A percentile compares a stretch with the other conserved stretches of the same genome.
Conservation (phyloP, 176 grass and related monocot species). For the Areca catechu region DNA sequence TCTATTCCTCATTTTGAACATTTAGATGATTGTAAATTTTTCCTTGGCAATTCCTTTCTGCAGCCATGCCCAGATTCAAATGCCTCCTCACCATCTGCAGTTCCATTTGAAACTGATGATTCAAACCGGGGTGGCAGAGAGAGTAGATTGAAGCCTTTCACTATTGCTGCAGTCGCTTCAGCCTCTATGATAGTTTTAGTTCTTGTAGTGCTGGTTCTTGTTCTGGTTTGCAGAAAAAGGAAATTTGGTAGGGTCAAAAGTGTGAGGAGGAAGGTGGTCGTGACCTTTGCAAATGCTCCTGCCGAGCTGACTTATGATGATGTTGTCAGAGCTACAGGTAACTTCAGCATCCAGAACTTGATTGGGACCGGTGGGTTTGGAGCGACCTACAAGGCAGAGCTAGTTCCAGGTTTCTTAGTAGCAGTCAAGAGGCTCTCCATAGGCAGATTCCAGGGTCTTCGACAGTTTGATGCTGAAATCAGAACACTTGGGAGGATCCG, state of each 20-base stretch:
- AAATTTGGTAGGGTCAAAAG: conserved; percentile 27
- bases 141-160: conserved; percentile 28
- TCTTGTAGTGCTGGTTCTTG: conserved; percentile 29
- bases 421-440: conserved; percentile 63
- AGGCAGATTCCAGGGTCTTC: conserved; percentile 56
- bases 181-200: conserved; percentile 26
- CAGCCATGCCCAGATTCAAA: conserved; percentile 23
- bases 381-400: conserved; percentile 57
- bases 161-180: conserved; percentile 21
- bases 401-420: conserved; percentile 43
- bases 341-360: conserved; percentile 59
- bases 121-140: conserved; percentile 10
- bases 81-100: conserved; percentile 6
- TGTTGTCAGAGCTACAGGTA: conserved; percentile 45
- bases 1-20: conserved; percentile 42
- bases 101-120: background rate
- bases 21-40: conserved; percentile 35
- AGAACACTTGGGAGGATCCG: conserved; percentile 45
- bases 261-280: conserved; percentile 31
- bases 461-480: conserved; percentile 67
- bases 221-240: conserved; percentile 42
- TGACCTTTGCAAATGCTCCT: conserved; percentile 42
- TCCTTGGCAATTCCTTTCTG: conserved; percentile 38
- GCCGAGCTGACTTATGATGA: conserved; percentile 47
- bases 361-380: conserved; percentile 61